phyloP scores from a whole-genome alignment of 805 yeast genomes.

The Metschnikowia picachoensis region DNA sequence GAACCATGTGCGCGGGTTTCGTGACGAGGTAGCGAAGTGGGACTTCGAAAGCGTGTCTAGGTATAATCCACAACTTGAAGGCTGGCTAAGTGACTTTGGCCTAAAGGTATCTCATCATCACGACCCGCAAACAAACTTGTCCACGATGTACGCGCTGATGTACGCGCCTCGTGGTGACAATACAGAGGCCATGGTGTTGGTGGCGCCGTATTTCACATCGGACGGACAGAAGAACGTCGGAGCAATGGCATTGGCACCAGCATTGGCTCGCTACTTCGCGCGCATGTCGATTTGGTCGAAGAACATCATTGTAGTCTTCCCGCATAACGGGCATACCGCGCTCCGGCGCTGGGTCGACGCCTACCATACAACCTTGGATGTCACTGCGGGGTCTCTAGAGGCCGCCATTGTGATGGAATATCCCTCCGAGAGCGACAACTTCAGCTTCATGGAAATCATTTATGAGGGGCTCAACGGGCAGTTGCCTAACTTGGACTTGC shows the following conservation, averaged over 20 bases:
- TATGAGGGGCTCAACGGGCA: conserved; percentile 95
- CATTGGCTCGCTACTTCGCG: conserved; percentile 74
- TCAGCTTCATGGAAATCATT: conserved; percentile 67
- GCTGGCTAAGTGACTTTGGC: conserved; percentile 72
- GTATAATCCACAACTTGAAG: conserved; percentile 45
- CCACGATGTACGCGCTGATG: conserved; percentile 67
- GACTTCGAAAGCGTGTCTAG: conserved; percentile 23
- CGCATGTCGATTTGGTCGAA: conserved; percentile 95
- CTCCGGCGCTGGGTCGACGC: conserved; percentile 90
- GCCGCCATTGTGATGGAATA: conserved; percentile 85
- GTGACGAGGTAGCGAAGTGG: conserved; percentile 51
- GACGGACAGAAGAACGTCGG: conserved; percentile 69
- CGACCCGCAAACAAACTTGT: conserved; percentile 14
- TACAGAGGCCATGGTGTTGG: conserved; percentile 89
- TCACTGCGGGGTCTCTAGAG: conserved; percentile 91
- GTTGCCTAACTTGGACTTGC: conserved; percentile 85
- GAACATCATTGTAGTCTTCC: conserved; percentile 81
- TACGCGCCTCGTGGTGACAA: conserved; percentile 96
- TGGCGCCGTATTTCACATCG: conserved; percentile 80
- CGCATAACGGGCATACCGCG: conserved; percentile 64
- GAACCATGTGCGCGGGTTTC: conserved; percentile 83
- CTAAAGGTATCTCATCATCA: conserved; percentile 52
- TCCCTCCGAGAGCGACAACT: conserved; percentile 60
- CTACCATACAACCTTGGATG: conserved; percentile 78
- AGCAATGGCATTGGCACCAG: conserved; percentile 69